Base-by-base conservation (phyloP, 2,329 filamentous ascomycete species). In the Cercospora janseana region DNA sequence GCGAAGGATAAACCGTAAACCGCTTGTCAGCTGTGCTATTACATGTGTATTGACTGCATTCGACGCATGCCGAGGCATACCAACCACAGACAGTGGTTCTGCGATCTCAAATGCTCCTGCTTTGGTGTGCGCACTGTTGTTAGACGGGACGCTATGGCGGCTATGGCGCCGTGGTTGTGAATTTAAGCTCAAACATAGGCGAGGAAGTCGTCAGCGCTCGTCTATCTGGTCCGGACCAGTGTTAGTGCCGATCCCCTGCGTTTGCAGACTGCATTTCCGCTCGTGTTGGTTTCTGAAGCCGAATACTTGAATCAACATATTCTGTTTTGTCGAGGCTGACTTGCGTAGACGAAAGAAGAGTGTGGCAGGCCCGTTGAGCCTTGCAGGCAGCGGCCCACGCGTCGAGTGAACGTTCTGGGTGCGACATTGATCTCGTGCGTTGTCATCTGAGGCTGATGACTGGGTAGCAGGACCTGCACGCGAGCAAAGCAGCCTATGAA, bases 151-250 rank as follows among this genome's bases (percentile, higher is more conserved):
- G 42, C 35, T 31, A 46, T 29, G 37, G 53, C 40, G 21, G 42
- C 35, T 31, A 46, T 29, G 37, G 53, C 40, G 21, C 48, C 46
- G 47, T 31, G 26, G 47, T 29, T 20, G 31, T 26, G 18, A 51
- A 55, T 52, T n/a, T 57, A 58, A 45, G 56, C 58, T 56, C 52
- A 37, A 28, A 34, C 31, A 45, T 28, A 61, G 49, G 57, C 59
- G 59, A 59, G 46, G 15, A 32, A 49, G 51, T 49, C 57, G 53
- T 53, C 49, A 55, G 50, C 51, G 47, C 49, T 58, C 55, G 55
- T 61, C 55, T 57, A 56, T 56, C 46, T 52, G 47, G 35, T 41
- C 53, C 51, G 46, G 37, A 41, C 21, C 52, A 41, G 40, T 43
- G 35, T 47, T 57, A 57, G 57, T 51, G 52, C 49, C 57, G 57